A percentile compares a stretch with the other conserved stretches of the same genome.
These are phyloP conservation scores for Lactifluus rugatus DNA, from an alignment of 768 basidiomycete species.

Conservation along the genomic window DNA sequence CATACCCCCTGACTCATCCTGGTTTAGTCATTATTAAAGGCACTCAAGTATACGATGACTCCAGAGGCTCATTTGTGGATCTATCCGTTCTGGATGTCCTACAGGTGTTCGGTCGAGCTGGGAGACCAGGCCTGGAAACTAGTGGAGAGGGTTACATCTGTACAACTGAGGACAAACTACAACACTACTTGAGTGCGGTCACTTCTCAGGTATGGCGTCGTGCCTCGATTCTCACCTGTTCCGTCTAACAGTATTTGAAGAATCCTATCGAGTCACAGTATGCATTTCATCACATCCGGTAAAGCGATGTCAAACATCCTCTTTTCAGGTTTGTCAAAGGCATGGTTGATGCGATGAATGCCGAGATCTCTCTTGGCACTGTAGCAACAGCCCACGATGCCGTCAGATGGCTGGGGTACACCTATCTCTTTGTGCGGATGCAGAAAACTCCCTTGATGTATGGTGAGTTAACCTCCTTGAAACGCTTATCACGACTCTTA, in stretches of 20 bases:
- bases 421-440: constrained; percentile 95
- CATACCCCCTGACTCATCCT: constrained; percentile 4
- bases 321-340: constrained; percentile 59
- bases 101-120: constrained; percentile 96
- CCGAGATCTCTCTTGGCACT: constrained; percentile 90
- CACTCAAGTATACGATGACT: constrained; percentile 90
- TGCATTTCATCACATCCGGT: constrained; percentile 22
- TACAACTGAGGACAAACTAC: constrained; percentile 86
- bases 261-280: constrained; percentile 95
- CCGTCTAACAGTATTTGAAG: constrained; percentile 29
- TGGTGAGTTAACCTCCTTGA: constrained; percentile 34
- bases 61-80: constrained; percentile 84
- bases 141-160: constrained; percentile 98
- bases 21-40: constrained; percentile 85
- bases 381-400: constrained; percentile 81
- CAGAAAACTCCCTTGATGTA: constrained; percentile 81
- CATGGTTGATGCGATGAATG: constrained; percentile 86
- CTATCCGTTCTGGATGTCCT: constrained; percentile 91
- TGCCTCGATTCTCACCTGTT: constrained; percentile 3
- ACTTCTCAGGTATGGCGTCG: constrained; percentile 57
- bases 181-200: constrained; percentile 82
- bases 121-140: constrained; percentile 74
- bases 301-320: not conserved
- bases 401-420: constrained; percentile 92
- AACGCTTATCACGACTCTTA: not conserved